These are phyloP conservation scores for Epithele typhae DNA, from an alignment of 768 basidiomycete species.

Conservation along the genomic window DNA sequence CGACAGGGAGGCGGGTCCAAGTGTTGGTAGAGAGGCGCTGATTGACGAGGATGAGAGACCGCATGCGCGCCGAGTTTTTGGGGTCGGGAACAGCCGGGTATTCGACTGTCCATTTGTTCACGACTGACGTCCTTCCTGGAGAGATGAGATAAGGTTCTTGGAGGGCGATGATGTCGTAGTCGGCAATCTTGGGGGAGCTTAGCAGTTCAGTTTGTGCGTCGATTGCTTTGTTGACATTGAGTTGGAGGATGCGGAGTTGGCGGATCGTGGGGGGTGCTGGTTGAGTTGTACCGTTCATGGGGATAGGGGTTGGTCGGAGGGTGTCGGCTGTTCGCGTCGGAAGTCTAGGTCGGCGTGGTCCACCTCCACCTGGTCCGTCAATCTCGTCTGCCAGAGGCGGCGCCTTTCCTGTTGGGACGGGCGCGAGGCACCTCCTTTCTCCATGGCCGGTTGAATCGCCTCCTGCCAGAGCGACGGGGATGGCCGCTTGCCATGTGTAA, in stretches of 20 bases:
- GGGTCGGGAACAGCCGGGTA: too few relatives aligned
- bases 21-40: slow-evolving; percentile 5
- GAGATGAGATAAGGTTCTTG: slow-evolving; percentile 37
- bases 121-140: slow-evolving; percentile 13
- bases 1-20: slow-evolving; percentile 8
- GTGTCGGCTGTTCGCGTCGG: neutral
- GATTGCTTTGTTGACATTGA: slow-evolving; percentile 26
- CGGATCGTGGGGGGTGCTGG: too few relatives aligned
- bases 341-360: neutral
- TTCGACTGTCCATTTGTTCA: slow-evolving; percentile 6
- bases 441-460: neutral
- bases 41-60: slow-evolving; percentile 12
- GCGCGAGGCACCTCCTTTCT: neutral
- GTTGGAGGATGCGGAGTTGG: slow-evolving; percentile 22
- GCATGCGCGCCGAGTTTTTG: too few relatives aligned
- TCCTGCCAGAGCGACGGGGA: neutral
- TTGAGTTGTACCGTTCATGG: too few relatives aligned
- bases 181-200: neutral
- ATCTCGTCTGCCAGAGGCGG: neutral
- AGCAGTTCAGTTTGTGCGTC: slow-evolving; percentile 17
- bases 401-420: neutral
- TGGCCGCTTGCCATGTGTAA: neutral
- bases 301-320: too few relatives aligned
- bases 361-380: neutral
- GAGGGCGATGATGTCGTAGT: slow-evolving; percentile 31